Evolutionary conservation across 306 rosid species (phyloP), one percentile per base, ranked within the genome.

Genomic region (Castanea crenata): DNA sequence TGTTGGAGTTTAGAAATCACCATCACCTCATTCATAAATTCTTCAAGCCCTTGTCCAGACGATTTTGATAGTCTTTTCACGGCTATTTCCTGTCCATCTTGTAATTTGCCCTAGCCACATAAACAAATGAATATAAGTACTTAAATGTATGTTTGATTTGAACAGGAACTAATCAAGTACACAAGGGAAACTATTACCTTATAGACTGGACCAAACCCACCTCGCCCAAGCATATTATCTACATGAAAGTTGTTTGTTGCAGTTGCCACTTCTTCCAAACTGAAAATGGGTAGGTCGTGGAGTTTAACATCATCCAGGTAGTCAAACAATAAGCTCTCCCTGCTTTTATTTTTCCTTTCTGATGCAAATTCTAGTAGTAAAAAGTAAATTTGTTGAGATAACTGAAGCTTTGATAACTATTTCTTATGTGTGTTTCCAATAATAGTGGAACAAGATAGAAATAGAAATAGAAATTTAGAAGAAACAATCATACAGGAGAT

Each of bases 41-140:
- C 46, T 38, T 38, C 46, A 38, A 8, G 46, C 46, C 46, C 46
- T 38, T 38, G 46, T 38, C 46, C 11, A 38, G 46, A 38, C 8
- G 46, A 38, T 38, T 38, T 38, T 0, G 89, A 85, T 5, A 85
- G 84, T 70, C 86, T 88, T 77, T 83, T 85, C 4, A 87, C 82
- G 0, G 91, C 91, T 59, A 87, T 75, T 85, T 85, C 85, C 20
- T 80, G 85, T 4, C 87, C 88, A n/a, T 87, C 80, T 5, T 69
- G 58, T 61, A 83, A 5, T 65, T 55, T 25, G 49, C 89, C 91
- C 89, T 85, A 12, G 15, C 29, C 12, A 23, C 21, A 6, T 6
- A 31, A 78, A 38, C 51, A 15, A 38, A 12, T 35, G 74, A 83
- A 83, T 83, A 52, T 83, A 5, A 69, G 79, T 5, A 83, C 83